These are phyloP conservation scores for Fusarium austroafricanum DNA, from an alignment of 2,329 filamentous ascomycete genomes.

Conservation along the genomic window DNA sequence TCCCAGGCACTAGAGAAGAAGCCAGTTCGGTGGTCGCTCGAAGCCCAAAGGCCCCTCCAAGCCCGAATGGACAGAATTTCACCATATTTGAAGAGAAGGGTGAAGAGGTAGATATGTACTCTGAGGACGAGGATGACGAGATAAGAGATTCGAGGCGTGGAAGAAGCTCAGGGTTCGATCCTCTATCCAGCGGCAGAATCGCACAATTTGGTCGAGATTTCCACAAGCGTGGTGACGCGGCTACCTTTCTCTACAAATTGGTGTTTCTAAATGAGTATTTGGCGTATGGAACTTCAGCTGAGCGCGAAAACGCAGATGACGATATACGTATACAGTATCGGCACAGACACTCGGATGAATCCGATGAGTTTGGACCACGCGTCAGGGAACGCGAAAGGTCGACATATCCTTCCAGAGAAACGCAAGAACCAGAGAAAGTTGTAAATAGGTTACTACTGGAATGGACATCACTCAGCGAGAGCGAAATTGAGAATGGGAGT, in stretches of 20 bases:
- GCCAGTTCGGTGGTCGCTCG: background rate
- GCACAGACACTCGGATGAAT: background rate
- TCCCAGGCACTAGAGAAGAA: background rate
- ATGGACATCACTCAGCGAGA: constrained; percentile 25
- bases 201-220: constrained; percentile 20
- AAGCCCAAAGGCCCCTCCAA: background rate
- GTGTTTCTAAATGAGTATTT: constrained; percentile 14
- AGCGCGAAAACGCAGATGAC: accelerated
- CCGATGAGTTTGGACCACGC: background rate
- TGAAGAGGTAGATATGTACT: background rate
- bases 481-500: constrained; percentile 7
- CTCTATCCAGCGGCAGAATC: background rate
- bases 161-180: background rate
- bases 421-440: constrained; percentile 4
- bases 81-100: no score
- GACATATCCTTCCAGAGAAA: no score
- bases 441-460: constrained; percentile 19
- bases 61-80: no score
- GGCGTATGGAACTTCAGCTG: accelerated
- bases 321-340: background rate
- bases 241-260: constrained; percentile 26
- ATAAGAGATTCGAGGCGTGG: background rate
- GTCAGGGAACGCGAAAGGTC: no score
- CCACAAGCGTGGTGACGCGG: constrained; percentile 24
- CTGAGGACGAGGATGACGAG: background rate